Conservation (phyloP, 345 rosid genomes). For the Brassica cretica region DNA sequence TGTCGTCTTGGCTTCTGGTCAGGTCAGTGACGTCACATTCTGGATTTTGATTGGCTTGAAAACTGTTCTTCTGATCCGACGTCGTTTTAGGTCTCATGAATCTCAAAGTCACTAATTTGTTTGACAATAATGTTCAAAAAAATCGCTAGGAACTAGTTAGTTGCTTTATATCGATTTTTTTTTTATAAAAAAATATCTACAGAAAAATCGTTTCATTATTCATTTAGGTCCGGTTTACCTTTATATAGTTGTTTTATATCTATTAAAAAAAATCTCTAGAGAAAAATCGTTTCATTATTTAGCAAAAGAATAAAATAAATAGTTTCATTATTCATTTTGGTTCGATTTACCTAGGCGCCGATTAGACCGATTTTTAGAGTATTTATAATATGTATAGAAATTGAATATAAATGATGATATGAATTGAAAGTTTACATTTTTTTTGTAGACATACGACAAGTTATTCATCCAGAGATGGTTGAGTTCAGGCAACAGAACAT, state of each 20-base stretch:
- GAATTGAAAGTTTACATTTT: constrained; percentile 1
- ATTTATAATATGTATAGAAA: background rate
- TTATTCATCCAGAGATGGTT: constrained; percentile 84
- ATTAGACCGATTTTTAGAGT: too few relatives aligned
- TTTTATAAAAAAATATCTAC: too few relatives aligned
- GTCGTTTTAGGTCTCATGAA: background rate
- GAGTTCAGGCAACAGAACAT: constrained; percentile 76
- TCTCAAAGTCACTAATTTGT: background rate
- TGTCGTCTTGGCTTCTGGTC: constrained; percentile 82
- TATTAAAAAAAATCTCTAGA: too few relatives aligned
- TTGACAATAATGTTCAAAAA: background rate
- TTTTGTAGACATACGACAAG: constrained; percentile 81
- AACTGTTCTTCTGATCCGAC: background rate
- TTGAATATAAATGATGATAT: background rate
- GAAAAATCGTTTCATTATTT: too few relatives aligned
- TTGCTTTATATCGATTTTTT: too few relatives aligned
- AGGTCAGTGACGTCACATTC: constrained; percentile 48
- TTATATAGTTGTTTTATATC: too few relatives aligned
- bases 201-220: too few relatives aligned
- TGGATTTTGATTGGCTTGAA: constrained; percentile 17
- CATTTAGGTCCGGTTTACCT: too few relatives aligned
- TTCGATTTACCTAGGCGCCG: too few relatives aligned
- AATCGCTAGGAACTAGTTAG: background rate
- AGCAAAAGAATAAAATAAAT: too few relatives aligned
- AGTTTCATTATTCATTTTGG: too few relatives aligned